Base-by-base conservation (phyloP, 257 asterid species). In the Solanum tarapatanum region DNA sequence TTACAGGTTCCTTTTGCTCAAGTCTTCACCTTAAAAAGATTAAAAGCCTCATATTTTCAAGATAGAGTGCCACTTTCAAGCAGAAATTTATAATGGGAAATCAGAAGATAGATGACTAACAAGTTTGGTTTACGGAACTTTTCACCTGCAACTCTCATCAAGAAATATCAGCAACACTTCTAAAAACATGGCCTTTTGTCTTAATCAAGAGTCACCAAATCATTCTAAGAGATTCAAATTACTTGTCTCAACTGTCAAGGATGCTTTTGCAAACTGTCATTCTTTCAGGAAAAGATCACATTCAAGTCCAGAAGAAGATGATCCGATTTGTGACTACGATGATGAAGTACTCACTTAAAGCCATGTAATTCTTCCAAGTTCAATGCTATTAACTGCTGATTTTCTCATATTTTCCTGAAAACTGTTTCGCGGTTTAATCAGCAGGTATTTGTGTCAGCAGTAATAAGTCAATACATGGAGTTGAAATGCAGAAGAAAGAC, bases 381-480 rank as follows among this genome's bases (percentile, higher is more conserved):
- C 85, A 82, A 82, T 82, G 69, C 28, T 28, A 82, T 48, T 28
- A 28, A 16, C 85, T 26, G 35, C 19, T 28, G 41, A 48, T 48
- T 82, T 82, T n/a, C 69, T 28, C 43, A 48, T 48, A 82, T 45
- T 82, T 74, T 48, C 48, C 85, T 82, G 43, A 82, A 10, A 45
- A 30, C 28, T 48, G 85, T 48, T 48, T 17, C 11, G 11, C 30
- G 69, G 85, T 48, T 73, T 43, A 66, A 24, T 26, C 62, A 36
- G 68, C 94, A 96, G 98, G 94, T 91, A n/a, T 91, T 91, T 90
- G 93, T 94, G 84, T 96, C 98, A 58, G 95, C 93, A 69, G 77
- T 96, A 87, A 91, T 96, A 87, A 91, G 94, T 87, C 92, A 88
- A 83, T 96, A 93, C 93, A 88, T 88, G 94, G 98, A 96, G 64